Evolutionary conservation across 2,329 filamentous ascomycete species (phyloP).

Genomic region (Colletotrichum godetiae): DNA sequence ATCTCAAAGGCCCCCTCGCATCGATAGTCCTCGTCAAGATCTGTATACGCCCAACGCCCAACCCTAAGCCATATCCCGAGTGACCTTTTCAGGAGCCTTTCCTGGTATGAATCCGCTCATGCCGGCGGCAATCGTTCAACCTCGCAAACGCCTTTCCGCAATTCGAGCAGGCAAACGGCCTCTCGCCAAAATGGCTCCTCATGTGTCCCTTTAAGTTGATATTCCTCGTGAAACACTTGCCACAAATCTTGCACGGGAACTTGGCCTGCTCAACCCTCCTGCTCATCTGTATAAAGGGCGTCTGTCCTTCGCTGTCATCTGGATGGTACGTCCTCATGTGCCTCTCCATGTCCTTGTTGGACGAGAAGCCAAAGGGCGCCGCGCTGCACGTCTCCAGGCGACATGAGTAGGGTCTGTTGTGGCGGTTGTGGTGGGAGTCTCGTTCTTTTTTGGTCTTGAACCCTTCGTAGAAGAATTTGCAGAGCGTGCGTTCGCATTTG

Average conservation of each 20-base stretch:
- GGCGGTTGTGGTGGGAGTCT: slow-evolving; percentile 50
- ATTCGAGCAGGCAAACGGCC: slow-evolving; percentile 42
- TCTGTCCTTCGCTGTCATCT: slow-evolving; percentile 37
- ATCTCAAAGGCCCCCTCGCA: no score
- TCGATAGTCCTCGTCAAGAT: no score
- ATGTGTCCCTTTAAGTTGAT: slow-evolving; percentile 48
- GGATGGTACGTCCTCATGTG: slow-evolving; percentile 45
- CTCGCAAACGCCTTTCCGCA: slow-evolving; percentile 48
- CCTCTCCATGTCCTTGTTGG: slow-evolving; percentile 51
- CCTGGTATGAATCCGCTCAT: slow-evolving; percentile 43
- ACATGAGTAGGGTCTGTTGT: slow-evolving; percentile 54
- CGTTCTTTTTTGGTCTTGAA: slow-evolving; percentile 45
- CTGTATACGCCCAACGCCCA: not conserved
- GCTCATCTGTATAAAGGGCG: slow-evolving; percentile 37
- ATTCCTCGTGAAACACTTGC: slow-evolving; percentile 50
- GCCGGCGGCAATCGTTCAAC: slow-evolving; percentile 46
- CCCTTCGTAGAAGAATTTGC: slow-evolving; percentile 55
- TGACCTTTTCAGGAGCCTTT: not conserved
- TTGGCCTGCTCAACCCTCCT: slow-evolving; percentile 36
- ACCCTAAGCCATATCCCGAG: not conserved
- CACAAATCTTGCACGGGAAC: slow-evolving; percentile 48
- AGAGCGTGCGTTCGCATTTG: slow-evolving; percentile 55
- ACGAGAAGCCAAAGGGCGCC: slow-evolving; percentile 51
- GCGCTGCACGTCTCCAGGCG: slow-evolving; percentile 45
- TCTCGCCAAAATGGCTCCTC: slow-evolving; percentile 48